Base-by-base conservation (phyloP, 1,284 basidiomycete species). In the Vanrija pseudolonga region DNA sequence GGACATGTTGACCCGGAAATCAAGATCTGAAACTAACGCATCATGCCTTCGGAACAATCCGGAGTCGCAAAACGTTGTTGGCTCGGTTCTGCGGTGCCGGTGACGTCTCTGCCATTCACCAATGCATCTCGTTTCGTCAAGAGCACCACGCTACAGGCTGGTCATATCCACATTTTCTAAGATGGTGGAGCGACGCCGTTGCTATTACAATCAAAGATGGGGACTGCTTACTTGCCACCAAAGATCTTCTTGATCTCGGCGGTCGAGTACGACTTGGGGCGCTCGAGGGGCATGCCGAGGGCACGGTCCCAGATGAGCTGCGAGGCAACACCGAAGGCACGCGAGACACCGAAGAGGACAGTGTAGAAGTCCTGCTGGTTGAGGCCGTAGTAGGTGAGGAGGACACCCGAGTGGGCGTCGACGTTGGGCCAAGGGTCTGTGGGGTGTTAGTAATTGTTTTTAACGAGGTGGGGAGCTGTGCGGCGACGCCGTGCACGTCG, bases 251-350 rank as follows among this genome's bases (percentile, higher is more conserved):
- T 73, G 70, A 79, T 74, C 51, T 65, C 69, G 43, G 69, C 77
- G 62, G 78, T 78, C 53, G 72, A 74, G 72, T 69, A 74, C 63
- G 78, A 80, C 76, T 78, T 78, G 64, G 76, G 76, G 58, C 76
- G 65, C 66, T 76, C 74, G 61, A 77, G 71, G 59, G 74, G 74
- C 73, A 76, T 74, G 79, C 91, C 92, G 68, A 94, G 87, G 43
- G 90, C 93, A 78, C 94, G 90, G 77, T 96, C 93, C 90, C 91
- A 96, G 71, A 92, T 90, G 66, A 92, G 82, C 74, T 92, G 90
- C 42, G 90, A 85, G 53, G 86, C 84, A 55, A 92, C 90, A 82
- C 90, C 90, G 65, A 93, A 89, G 15, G 90, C 90, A 73, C 90
- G 86, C 28, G 92, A 95, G 46, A 97, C 91, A 82, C 94, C 94